phyloP scores from a whole-genome alignment of 1,139 yeast genomes.

The Pneumocystis canis region DNA sequence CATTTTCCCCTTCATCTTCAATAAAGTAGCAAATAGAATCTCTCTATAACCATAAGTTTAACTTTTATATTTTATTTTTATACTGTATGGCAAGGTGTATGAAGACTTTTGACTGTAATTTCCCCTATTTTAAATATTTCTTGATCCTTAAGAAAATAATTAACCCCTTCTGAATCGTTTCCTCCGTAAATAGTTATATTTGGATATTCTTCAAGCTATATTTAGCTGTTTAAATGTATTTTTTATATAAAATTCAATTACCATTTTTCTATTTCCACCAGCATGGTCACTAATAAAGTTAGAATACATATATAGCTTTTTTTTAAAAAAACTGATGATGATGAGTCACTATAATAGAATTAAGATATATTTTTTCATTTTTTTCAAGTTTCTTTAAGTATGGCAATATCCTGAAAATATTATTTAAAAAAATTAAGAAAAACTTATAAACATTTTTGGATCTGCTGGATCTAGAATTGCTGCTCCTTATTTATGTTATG shows the following conservation, averaged over 20 bases:
- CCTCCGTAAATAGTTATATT: conserved; percentile 74
- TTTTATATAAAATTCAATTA: conserved; percentile 8
- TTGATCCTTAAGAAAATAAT: conserved; percentile 49
- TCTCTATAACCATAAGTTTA: background rate
- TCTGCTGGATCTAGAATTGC: conserved; percentile 92
- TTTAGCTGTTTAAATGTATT: background rate
- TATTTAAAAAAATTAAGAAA: background rate
- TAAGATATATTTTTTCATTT: conserved; percentile 31
- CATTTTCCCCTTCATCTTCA: conserved; percentile 48
- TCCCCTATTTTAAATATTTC: conserved; percentile 38
- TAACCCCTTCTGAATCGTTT: conserved; percentile 54
- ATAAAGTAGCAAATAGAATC: conserved; percentile 57
- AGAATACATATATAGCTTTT: conserved; percentile 28
- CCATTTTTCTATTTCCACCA: conserved; percentile 52
- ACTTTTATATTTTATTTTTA: conserved; percentile 46
- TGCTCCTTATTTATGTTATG: conserved; percentile 29
- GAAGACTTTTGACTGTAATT: conserved; percentile 61
- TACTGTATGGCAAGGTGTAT: conserved; percentile 88
- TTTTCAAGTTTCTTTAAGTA: conserved; percentile 28
- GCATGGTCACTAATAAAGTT: conserved; percentile 94
- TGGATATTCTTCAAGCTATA: conserved; percentile 29
- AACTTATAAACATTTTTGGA: conserved; percentile 38
- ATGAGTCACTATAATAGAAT: conserved; percentile 52
- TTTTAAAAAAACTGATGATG: background rate
- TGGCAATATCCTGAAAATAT: conserved; percentile 23